Base-by-base conservation (phyloP, 495 filamentous ascomycete genomes). In the Aspergillus carlsbadensis region DNA sequence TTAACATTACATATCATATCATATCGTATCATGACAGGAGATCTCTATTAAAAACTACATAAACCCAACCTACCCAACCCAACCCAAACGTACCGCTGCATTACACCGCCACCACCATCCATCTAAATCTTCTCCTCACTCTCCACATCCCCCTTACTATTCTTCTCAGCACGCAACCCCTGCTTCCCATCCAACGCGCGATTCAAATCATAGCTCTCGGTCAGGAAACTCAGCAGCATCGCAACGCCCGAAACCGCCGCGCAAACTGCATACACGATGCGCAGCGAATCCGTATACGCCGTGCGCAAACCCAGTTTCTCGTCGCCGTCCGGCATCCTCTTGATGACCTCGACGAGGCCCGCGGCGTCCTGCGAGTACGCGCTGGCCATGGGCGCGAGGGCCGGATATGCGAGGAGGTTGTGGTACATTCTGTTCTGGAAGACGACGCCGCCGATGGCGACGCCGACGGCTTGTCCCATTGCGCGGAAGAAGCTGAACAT, bases 351-450 rank as follows among this genome's bases (percentile, higher is more conserved):
- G 2, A 87, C 83, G 37, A 89, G 61, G 0, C 77, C 76, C 0
- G 84, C 79, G 0, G 84, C 81, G 66, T 89, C 81, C 31, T 77
- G 74, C 18, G 75, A 76, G 50, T 82, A 84, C n/a, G 68, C 65
- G 7, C 52, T 68, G 3, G 84, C 84, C 52, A 73, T 62, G 0
- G 65, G 63, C 0, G 72, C 77, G 13, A 86, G 68, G 5, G 60
- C 64, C 3, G 77, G 66, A 15, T 81, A 74, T 5, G 47, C 56
- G 3, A 66, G 42, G 0, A 88, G 53, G 33, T 81, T 81, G 1
- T 52, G 45, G 18, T 71, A 70, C 71, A 88, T 80, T 31, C 71
- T 73, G 34, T 86, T 86, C 64, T 87, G 82, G 68, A 88, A 89
- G 10, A 82, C 69, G 3, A 78, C 78, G n/a, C 81, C 80, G 5